phyloP scores from a whole-genome alignment of 495 filamentous ascomycete species.

The Penicillium flavigenum region DNA sequence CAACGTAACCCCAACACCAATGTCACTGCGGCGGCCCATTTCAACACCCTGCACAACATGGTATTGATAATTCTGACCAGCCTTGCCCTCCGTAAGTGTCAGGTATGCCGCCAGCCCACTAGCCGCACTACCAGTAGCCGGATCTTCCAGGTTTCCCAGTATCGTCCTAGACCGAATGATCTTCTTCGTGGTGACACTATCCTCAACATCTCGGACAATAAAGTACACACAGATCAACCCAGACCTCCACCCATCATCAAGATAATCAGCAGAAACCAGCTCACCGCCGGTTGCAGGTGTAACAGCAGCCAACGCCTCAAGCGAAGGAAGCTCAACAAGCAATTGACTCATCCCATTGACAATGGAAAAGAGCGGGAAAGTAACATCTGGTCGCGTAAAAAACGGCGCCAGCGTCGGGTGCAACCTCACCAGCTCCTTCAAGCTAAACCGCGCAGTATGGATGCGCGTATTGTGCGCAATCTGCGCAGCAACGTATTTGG shows the following conservation, averaged over 20 bases:
- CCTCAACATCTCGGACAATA: constrained; percentile 49
- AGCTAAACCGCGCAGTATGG: constrained; percentile 44
- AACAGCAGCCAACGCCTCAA: constrained; percentile 37
- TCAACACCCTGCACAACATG: constrained; percentile 72
- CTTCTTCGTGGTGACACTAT: constrained; percentile 27
- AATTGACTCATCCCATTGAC: constrained; percentile 68
- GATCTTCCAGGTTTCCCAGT: constrained; percentile 59
- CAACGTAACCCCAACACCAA: constrained; percentile 46
- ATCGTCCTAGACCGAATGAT: constrained; percentile 50
- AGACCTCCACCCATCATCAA: constrained; percentile 61
- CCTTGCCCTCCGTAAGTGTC: constrained; percentile 41
- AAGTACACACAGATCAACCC: constrained; percentile 58
- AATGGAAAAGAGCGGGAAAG: constrained; percentile 35
- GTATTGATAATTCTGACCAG: constrained; percentile 39
- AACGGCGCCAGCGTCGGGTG: constrained; percentile 32
- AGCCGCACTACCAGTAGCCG: constrained; percentile 69
- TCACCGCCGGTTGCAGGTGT: constrained; percentile 28
- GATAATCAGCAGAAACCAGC: constrained; percentile 19
- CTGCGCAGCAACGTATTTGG: constrained; percentile 43
- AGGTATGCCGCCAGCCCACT: constrained; percentile 59
- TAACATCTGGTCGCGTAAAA: constrained; percentile 11
- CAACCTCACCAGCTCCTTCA: constrained; percentile 33
- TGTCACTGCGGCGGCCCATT: constrained; percentile 70
- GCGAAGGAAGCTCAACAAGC: constrained; percentile 53
- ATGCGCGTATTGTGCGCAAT: constrained; percentile 68